These are phyloP conservation scores for Marasmius tenuissimus DNA, from an alignment of 1,284 basidiomycete genomes.

Conservation along the genomic window DNA sequence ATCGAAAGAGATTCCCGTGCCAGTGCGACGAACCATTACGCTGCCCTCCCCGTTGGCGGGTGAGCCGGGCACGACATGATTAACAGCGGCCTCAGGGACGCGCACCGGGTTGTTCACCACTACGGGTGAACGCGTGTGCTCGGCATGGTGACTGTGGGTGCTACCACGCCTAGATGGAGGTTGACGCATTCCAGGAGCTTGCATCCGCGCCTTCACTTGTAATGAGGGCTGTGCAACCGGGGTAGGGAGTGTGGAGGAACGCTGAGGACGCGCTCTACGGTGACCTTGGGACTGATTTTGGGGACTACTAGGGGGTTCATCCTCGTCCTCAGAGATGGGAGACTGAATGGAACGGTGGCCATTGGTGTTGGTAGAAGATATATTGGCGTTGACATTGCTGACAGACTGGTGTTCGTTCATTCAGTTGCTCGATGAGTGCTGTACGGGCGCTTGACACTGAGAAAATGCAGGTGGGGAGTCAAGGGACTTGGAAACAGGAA, in stretches of 20 bases:
- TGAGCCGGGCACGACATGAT: background rate
- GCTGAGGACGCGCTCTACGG: constrained; percentile 21
- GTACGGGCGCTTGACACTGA: no score
- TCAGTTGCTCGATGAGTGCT: background rate
- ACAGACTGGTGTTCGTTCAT: background rate
- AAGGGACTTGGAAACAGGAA: no score
- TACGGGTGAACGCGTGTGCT: background rate
- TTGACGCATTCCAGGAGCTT: background rate
- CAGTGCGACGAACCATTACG: background rate
- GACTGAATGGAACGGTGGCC: background rate
- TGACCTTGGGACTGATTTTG: background rate
- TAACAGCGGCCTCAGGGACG: background rate
- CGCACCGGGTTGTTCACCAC: background rate
- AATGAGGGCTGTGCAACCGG: background rate
- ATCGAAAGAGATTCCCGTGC: background rate
- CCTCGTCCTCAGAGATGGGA: constrained; percentile 34
- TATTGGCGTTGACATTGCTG: background rate
- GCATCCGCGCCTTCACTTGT: constrained; percentile 1
- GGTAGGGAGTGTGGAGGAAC: constrained; percentile 30
- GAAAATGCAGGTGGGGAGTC: no score
- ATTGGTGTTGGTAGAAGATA: background rate
- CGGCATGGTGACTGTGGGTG: background rate
- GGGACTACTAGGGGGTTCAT: constrained; percentile 40
- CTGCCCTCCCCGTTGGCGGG: background rate
- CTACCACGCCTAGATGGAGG: background rate